Percentiles rank a stretch among this genome's conserved stretches.
Conservation (phyloP, 2,329 filamentous ascomycete species). For the Calonectria leucothoes region DNA sequence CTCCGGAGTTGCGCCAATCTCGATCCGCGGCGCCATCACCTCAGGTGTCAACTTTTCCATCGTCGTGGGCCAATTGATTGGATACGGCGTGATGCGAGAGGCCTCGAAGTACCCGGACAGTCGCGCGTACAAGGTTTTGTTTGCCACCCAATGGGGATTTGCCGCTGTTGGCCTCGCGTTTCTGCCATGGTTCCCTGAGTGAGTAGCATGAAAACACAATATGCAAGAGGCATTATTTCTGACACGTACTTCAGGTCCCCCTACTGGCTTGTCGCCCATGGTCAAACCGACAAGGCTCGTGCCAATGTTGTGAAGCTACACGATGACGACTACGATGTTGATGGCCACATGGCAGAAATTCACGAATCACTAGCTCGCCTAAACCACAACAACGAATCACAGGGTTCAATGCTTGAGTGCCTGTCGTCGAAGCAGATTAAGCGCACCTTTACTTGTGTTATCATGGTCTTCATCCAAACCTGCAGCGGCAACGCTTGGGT, state of each 20-base stretch:
- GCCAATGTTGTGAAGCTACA: slow-evolving; percentile 46
- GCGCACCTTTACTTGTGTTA: neutral
- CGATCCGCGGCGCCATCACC: slow-evolving; percentile 37
- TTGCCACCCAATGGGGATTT: slow-evolving; percentile 48
- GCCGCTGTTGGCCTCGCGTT: slow-evolving; percentile 39
- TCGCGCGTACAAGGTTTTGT: slow-evolving; percentile 41
- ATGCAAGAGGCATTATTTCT: neutral
- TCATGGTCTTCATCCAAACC: slow-evolving; percentile 16
- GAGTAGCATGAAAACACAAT: neutral
- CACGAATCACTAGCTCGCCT: slow-evolving; percentile 13
- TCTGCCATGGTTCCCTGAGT: slow-evolving; percentile 48
- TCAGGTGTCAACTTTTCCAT: slow-evolving; percentile 41
- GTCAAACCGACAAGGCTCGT: slow-evolving; percentile 42
- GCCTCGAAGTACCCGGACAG: slow-evolving; percentile 38
- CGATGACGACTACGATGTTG: slow-evolving; percentile 40
- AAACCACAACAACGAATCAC: neutral
- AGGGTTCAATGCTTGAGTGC: slow-evolving; percentile 12
- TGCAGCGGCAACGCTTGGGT: slow-evolving; percentile 11
- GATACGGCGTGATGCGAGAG: slow-evolving; percentile 38
- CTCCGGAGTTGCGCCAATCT: slow-evolving; percentile 38
- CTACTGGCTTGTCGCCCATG: slow-evolving; percentile 48
- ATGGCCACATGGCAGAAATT: slow-evolving; percentile 46
- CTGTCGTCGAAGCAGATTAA: neutral
- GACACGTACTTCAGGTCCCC: slow-evolving; percentile 22
- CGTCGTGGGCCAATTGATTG: slow-evolving; percentile 34